Conservation (phyloP, 306 rosid species). For the Gillenia trifoliata region DNA sequence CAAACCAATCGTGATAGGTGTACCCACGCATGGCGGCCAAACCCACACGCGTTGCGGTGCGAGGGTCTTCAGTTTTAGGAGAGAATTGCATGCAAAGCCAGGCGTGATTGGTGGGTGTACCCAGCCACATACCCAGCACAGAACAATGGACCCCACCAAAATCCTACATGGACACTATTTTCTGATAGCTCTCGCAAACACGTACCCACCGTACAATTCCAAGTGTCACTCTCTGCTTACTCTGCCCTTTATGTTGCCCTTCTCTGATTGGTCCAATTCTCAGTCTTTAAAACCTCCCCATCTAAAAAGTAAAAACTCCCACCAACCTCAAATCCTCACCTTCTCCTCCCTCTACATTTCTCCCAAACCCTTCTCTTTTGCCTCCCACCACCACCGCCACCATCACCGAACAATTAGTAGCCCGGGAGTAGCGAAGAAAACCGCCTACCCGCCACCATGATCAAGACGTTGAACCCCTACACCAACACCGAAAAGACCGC, state of each 20-base stretch:
- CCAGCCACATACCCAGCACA: not conserved
- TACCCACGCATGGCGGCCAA: slow-evolving; percentile 67
- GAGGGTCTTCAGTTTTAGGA: not conserved
- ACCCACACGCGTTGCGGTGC: slow-evolving; percentile 43
- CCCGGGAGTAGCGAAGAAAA: not conserved
- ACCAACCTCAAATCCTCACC: not conserved
- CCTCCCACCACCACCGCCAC: not conserved
- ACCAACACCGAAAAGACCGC: slow-evolving; percentile 65
- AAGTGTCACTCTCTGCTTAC: slow-evolving; percentile 56
- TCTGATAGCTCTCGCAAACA: slow-evolving; percentile 34
- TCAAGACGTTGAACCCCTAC: slow-evolving; percentile 69
- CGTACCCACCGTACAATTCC: slow-evolving; percentile 67
- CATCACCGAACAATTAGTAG: not conserved
- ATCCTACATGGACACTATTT: slow-evolving; percentile 36
- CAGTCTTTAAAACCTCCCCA: not conserved
- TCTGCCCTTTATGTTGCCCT: slow-evolving; percentile 52
- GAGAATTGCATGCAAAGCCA: slow-evolving; percentile 7
- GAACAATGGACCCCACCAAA: slow-evolving; percentile 42
- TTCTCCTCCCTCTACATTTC: not conserved
- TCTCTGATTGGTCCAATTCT: slow-evolving; percentile 35
- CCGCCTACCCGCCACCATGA: slow-evolving; percentile 36
- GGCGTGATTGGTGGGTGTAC: slow-evolving; percentile 29
- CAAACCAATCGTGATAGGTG: slow-evolving; percentile 69
- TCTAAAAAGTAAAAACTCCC: not conserved
- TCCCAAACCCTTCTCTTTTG: not conserved